Evolutionary conservation across 1,284 basidiomycete genomes (phyloP).

Genomic region (Cronartium quercuum): DNA sequence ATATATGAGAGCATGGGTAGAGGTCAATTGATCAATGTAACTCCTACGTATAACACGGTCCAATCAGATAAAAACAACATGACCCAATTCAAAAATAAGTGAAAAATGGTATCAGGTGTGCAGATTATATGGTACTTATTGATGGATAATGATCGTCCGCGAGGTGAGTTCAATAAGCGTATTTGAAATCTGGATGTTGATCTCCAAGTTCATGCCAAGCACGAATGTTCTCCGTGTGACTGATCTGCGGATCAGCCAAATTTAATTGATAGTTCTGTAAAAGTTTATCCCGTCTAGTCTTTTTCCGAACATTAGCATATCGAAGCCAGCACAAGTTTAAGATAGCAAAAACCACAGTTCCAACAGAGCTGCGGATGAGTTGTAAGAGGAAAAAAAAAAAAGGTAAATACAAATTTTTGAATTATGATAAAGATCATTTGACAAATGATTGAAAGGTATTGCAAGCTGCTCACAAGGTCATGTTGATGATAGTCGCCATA

Average conservation of each 20-base stretch:
- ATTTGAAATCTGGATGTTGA: constrained; percentile 32
- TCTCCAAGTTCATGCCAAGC: constrained; percentile 26
- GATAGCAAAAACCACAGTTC: not conserved
- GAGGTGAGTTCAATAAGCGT: constrained; percentile 30
- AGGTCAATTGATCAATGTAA: no score
- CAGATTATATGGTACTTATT: no score
- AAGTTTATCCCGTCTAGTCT: not conserved
- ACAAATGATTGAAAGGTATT: not conserved
- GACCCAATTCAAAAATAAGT: no score
- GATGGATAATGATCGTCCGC: no score
- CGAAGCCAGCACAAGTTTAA: constrained; percentile 16
- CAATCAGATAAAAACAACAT: no score
- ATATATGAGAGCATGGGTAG: no score
- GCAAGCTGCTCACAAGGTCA: constrained; percentile 22
- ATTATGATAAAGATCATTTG: not conserved
- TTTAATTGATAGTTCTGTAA: constrained; percentile 11
- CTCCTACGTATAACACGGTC: no score
- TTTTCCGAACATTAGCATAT: constrained; percentile 10
- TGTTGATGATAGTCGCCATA: constrained; percentile 5
- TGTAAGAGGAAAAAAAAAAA: not conserved
- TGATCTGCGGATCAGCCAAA: not conserved
- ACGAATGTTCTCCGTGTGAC: not conserved
- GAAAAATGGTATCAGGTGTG: no score
- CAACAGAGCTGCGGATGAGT: constrained; percentile 1
- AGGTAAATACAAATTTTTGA: not conserved